Conservation (phyloP, 179 eudicot genomes). For the Heliamphora pulchella region DNA sequence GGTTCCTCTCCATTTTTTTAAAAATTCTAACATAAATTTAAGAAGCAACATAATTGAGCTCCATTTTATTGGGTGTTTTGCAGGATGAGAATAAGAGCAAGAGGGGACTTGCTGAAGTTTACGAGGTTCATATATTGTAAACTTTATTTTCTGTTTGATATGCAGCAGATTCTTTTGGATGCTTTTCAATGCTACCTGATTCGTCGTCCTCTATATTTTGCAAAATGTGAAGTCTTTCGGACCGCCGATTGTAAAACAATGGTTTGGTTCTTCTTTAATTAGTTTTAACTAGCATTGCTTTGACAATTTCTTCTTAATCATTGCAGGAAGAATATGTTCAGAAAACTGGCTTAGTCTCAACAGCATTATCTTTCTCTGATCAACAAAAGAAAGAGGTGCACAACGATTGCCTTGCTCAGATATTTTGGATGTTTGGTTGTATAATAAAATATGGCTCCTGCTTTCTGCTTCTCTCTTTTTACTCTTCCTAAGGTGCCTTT, state of each 20-base stretch:
- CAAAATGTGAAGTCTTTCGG: not conserved
- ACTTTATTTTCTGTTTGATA: not conserved
- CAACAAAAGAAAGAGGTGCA: slow-evolving; percentile 74
- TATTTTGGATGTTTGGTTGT: not conserved
- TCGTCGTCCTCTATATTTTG: not conserved
- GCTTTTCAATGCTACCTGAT: not conserved
- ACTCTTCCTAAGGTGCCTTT: not conserved
- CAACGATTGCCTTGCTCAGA: not conserved
- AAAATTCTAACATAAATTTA: not conserved
- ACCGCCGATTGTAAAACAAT: not conserved
- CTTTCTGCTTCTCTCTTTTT: not conserved
- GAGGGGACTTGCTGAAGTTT: slow-evolving; percentile 87
- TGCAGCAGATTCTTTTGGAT: not conserved
- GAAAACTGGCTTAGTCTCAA: slow-evolving; percentile 67
- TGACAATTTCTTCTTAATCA: not conserved
- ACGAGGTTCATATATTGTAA: slow-evolving; percentile 47
- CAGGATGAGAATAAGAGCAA: slow-evolving; percentile 98
- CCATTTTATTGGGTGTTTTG: slow-evolving; percentile 10
- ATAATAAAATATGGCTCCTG: not conserved
- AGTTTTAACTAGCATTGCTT: not conserved
- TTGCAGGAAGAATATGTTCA: slow-evolving; percentile 93
- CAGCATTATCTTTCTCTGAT: slow-evolving; percentile 58
- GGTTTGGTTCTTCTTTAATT: not conserved
- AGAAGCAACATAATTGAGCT: not conserved
- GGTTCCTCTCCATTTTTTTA: not conserved